A percentile compares a stretch with the other conserved stretches of the same genome.
Conservation (phyloP, 2,329 filamentous ascomycete species). For the Truncatella angustata region DNA sequence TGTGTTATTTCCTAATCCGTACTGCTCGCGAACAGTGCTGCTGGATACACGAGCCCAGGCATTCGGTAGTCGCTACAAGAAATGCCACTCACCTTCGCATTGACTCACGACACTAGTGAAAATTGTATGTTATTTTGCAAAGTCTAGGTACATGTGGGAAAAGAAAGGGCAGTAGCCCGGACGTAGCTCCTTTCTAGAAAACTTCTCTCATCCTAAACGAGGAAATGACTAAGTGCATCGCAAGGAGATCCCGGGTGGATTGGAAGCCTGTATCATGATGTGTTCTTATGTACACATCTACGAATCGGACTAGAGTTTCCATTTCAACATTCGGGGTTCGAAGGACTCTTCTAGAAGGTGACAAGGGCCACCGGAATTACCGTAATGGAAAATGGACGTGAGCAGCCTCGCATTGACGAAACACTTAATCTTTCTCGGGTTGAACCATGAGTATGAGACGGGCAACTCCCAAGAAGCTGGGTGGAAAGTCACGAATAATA, state of each 20-base stretch:
- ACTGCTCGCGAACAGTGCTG: no score
- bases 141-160: no score
- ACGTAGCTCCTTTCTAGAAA: not conserved
- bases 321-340: not conserved
- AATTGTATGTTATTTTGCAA: no score
- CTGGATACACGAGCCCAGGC: no score
- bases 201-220: not conserved
- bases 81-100: no score
- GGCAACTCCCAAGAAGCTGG: not conserved
- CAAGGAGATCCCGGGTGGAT: conserved; percentile 1
- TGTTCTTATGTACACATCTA: not conserved
- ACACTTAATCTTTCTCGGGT: not conserved
- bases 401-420: not conserved
- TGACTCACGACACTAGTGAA: not conserved
- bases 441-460: not conserved
- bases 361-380: not conserved
- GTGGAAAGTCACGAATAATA: not conserved
- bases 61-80: no score
- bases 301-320: not conserved
- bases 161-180: not conserved
- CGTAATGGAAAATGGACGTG: not conserved
- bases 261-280: not conserved
- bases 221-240: not conserved
- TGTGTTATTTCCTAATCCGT: no score
- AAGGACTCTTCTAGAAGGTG: conserved; percentile 2